Base-by-base conservation (phyloP, 805 yeast genomes). In the Ogataea philodendri region DNA sequence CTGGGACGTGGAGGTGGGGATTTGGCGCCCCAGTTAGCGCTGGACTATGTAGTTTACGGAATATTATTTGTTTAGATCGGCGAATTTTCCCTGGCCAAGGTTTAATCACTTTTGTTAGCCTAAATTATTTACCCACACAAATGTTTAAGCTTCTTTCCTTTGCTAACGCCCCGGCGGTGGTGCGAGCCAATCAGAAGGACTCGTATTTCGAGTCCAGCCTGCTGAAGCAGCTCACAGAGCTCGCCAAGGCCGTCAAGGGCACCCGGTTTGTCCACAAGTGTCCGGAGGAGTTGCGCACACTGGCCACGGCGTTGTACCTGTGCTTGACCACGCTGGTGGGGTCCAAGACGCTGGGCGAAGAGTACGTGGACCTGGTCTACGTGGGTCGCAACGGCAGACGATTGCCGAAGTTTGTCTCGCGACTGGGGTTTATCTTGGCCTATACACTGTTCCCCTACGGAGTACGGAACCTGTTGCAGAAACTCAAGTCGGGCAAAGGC, bases 101-200 rank as follows among this genome's bases (percentile, higher is more conserved):
- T n/a, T n/a, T n/a, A n/a, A n/a, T n/a, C n/a, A n/a, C n/a, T 9
- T 17, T 26, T 7, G 21, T 26, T 35, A 22, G 31, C 23, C 37
- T 29, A 28, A 27, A 25, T 27, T 15, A 9, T 27, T 21, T 25
- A 28, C 8, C 15, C 16, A n/a, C 28, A 9, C 10, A 22, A 17
- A 36, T 37, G 36, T 26, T 29, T 9, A 33, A 39, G 24, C 45
- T 36, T 20, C 62, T 78, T 10, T 84, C 89, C 2, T 81, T 76
- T 55, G 95, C 96, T 2, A 83, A 83, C 51, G 89, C 96, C 1
- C 89, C 96, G 0, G 81, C 89, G 8, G 85, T 89, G 67, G 94
- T 90, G 22, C 72, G 96, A 34, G 86, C 97, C 2, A 81, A 86
- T 55, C 97, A 90, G 54, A 90, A 90, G 54, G 98, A 90, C 58